A percentile compares a stretch with the other conserved stretches of the same genome.
Evolutionary conservation across 2,329 filamentous ascomycete genomes (phyloP).

Genomic region (Elsinoe batatas): DNA sequence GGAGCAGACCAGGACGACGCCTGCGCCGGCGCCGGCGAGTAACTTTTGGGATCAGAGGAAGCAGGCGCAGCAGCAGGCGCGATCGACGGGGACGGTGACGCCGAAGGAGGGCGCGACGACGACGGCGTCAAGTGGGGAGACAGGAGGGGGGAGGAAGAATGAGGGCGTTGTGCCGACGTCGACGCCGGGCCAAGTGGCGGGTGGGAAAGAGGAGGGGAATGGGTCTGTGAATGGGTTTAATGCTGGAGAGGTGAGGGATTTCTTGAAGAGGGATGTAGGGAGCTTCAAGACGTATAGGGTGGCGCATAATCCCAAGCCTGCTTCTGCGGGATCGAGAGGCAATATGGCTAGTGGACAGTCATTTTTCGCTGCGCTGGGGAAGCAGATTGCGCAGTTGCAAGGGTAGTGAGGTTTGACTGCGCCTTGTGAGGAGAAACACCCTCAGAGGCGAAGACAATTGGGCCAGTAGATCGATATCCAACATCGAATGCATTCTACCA

Average conservation of each 20-base stretch:
- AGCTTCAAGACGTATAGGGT: neutral
- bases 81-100: neutral
- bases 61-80: constrained; percentile 6
- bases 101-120: neutral
- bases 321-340: neutral
- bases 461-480: neutral
- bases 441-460: neutral
- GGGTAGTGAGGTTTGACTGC: neutral
- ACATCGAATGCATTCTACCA: neutral
- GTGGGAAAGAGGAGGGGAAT: constrained; percentile 1
- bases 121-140: neutral
- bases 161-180: neutral
- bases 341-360: constrained; percentile 11
- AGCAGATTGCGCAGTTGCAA: constrained; percentile 10
- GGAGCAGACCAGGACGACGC: neutral
- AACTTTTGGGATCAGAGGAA: constrained; percentile 10
- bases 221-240: neutral
- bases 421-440: neutral
- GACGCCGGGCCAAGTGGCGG: neutral
- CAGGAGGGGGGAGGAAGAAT: neutral
- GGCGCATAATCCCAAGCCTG: constrained; percentile 5
- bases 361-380: constrained; percentile 2
- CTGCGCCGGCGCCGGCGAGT: constrained; percentile 1
- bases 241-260: neutral
- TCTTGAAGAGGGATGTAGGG: neutral